phyloP scores from a whole-genome alignment of 805 yeast genomes.

The Lachancea dasiensis region DNA sequence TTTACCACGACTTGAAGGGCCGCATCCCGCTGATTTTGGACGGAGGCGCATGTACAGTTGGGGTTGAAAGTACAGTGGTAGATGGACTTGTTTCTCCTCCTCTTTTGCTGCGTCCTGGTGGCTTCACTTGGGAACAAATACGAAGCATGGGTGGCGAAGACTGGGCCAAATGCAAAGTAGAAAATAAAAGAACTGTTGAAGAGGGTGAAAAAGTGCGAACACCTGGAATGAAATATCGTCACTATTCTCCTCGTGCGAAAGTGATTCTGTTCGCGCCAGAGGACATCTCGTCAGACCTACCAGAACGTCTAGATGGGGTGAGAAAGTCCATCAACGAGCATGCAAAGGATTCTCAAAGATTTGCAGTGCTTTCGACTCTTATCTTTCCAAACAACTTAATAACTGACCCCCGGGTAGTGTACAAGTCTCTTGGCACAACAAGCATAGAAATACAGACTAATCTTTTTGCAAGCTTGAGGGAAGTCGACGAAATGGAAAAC shows the following conservation, averaged over 20 bases:
- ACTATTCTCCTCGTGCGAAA: conserved; percentile 85
- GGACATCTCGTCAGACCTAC: conserved; percentile 34
- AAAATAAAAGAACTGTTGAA: conserved; percentile 52
- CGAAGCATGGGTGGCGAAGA: conserved; percentile 52
- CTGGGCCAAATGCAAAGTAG: conserved; percentile 63
- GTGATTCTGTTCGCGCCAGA: conserved; percentile 61
- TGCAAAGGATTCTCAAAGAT: conserved; percentile 24
- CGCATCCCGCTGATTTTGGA: conserved; percentile 80
- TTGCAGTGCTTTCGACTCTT: conserved; percentile 50
- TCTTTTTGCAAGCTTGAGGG: conserved; percentile 66
- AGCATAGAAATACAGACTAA: conserved; percentile 62
- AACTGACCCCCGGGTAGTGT: conserved; percentile 17
- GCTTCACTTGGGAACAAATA: conserved; percentile 77
- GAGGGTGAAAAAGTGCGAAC: conserved; percentile 74
- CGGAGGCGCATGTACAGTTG: conserved; percentile 85
- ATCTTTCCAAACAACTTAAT: conserved; percentile 15
- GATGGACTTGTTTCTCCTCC: conserved; percentile 88
- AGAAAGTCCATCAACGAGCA: conserved; percentile 12
- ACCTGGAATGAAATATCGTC: conserved; percentile 97
- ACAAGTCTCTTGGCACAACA: conserved; percentile 37
- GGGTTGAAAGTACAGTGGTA: conserved; percentile 90
- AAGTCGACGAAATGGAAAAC: conserved; percentile 56
- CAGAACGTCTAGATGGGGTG: conserved; percentile 27
- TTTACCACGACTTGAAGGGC: conserved; percentile 69
- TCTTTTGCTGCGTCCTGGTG: conserved; percentile 88